Percentiles rank a stretch among this genome's conserved stretches.
Evolutionary conservation across 805 yeast genomes (phyloP).

Genomic region (Candida ipomoeae): DNA sequence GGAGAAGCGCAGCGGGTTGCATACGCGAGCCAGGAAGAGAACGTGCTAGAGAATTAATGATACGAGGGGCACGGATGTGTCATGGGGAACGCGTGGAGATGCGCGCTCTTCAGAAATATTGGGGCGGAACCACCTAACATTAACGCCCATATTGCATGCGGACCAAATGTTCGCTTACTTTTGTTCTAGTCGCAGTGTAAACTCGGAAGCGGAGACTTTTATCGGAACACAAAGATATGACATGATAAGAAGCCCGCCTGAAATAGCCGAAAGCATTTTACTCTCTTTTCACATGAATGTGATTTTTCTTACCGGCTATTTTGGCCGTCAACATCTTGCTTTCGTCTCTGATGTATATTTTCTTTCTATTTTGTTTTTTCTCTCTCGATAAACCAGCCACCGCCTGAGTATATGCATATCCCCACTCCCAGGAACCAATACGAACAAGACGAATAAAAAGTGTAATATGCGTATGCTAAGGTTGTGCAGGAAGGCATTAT

Average conservation of each 20-base stretch:
- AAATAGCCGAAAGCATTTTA: too few species aligned
- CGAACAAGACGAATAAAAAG: not conserved
- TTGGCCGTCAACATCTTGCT: too few species aligned
- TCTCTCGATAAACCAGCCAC: not conserved
- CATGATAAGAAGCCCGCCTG: too few species aligned
- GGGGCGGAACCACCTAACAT: not conserved
- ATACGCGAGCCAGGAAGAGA: not conserved
- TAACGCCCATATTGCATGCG: not conserved
- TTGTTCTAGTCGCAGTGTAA: too few species aligned
- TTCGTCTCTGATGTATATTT: too few species aligned
- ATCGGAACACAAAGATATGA: too few species aligned
- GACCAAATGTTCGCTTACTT: too few species aligned
- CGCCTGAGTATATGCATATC: not conserved
- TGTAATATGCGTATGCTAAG: not conserved
- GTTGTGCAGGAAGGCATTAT: not conserved
- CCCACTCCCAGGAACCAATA: not conserved
- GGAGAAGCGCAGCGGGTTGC: not conserved
- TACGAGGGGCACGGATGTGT: not conserved
- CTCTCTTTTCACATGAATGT: too few species aligned
- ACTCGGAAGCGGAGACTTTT: too few species aligned
- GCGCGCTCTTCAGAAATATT: not conserved
- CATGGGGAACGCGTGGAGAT: not conserved
- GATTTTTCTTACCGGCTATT: too few species aligned
- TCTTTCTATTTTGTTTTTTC: not conserved
- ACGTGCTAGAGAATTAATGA: not conserved